These are phyloP conservation scores for Phytophthora pinifolia DNA, from an alignment of 352 stramenopile genomes.

Conservation along the genomic window DNA sequence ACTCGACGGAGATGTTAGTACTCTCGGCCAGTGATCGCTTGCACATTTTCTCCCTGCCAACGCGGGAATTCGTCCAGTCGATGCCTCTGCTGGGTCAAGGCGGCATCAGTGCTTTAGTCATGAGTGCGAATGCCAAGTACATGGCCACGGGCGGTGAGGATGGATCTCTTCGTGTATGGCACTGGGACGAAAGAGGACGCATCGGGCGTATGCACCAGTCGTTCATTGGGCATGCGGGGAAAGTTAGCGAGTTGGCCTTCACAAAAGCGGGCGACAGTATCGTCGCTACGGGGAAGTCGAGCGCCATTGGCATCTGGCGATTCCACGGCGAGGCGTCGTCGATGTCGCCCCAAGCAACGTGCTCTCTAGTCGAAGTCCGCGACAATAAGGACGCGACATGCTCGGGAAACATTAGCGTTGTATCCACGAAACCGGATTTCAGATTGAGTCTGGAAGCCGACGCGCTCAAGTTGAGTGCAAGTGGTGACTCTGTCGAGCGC, in stretches of 20 bases:
- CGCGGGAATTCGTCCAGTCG: constrained; percentile 39
- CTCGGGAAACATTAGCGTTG: constrained; percentile 14
- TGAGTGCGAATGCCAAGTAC: constrained; percentile 66
- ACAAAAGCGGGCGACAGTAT: constrained; percentile 41
- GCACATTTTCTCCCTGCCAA: constrained; percentile 51
- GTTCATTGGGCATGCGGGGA: constrained; percentile 46
- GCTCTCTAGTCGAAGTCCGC: neutral
- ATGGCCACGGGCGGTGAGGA: constrained; percentile 58
- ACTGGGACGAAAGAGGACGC: constrained; percentile 50
- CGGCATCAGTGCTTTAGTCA: constrained; percentile 47
- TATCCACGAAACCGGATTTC: constrained; percentile 38
- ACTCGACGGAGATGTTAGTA: constrained; percentile 48
- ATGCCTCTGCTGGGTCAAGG: constrained; percentile 56
- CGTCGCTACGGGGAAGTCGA: constrained; percentile 44
- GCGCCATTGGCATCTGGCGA: constrained; percentile 56
- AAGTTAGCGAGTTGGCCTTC: constrained; percentile 43
- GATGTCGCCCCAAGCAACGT: constrained; percentile 14
- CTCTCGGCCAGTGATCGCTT: constrained; percentile 54
- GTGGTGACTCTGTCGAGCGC: neutral
- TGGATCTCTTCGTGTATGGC: constrained; percentile 63
- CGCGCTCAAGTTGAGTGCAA: constrained; percentile 27
- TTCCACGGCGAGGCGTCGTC: constrained; percentile 47
- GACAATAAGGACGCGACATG: constrained; percentile 16
- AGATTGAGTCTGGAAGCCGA: constrained; percentile 38
- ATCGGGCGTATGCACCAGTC: constrained; percentile 60